These are phyloP conservation scores for Pterocarpus santalinus DNA, from an alignment of 306 rosid species.

Conservation along the genomic window DNA sequence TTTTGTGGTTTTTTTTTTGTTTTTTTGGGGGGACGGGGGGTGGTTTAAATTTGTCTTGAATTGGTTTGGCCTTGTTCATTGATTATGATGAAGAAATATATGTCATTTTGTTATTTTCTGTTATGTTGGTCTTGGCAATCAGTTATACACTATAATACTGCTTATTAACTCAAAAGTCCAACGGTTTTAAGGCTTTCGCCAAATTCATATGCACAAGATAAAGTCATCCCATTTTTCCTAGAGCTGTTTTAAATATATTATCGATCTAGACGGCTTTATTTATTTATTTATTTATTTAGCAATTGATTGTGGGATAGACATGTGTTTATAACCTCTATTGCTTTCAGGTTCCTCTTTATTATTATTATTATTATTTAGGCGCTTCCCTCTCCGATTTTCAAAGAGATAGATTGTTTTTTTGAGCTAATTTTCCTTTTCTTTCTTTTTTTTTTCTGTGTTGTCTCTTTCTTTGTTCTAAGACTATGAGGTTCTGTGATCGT, in stretches of 20 bases:
- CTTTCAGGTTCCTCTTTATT: neutral
- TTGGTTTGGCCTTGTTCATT: slow-evolving; percentile 13
- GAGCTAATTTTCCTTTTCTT: neutral
- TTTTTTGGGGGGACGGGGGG: too few species aligned
- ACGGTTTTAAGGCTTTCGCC: neutral
- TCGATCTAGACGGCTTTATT: neutral
- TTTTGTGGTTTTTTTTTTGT: too few species aligned
- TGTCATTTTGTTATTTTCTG: neutral
- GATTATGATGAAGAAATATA: neutral
- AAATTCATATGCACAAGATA: neutral
- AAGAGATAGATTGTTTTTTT: too few species aligned
- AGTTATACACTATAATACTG: neutral
- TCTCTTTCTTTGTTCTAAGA: neutral
- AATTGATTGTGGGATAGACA: neutral
- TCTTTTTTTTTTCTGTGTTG: neutral
- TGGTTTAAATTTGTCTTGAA: neutral
- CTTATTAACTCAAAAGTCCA: neutral
- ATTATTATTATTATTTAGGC: too few species aligned
- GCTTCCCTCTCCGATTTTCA: too few species aligned
- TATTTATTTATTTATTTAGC: neutral
- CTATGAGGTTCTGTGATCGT: neutral
- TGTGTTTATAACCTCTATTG: neutral
- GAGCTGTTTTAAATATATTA: neutral
- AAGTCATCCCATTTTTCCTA: neutral
- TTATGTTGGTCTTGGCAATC: neutral